Conservation (phyloP, 2,329 filamentous ascomycete genomes). For the Xylaria sp. region DNA sequence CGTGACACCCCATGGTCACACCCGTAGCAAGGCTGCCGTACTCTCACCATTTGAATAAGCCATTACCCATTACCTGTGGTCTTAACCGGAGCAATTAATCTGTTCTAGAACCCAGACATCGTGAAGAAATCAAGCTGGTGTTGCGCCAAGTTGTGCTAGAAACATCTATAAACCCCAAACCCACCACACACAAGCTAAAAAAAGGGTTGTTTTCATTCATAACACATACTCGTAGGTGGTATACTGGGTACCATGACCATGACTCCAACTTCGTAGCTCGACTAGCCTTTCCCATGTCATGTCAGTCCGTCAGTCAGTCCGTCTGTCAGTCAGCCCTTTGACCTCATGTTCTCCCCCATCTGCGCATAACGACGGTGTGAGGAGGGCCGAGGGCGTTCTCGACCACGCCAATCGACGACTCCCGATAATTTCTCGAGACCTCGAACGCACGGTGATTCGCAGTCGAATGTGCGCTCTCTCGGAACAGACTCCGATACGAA, state of each 20-base stretch:
- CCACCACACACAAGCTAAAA: background rate
- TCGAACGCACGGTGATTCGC: conserved; percentile 26
- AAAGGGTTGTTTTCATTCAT: background rate
- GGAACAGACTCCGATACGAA: conserved; percentile 28
- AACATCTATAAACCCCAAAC: background rate
- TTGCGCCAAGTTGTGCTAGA: conserved; percentile 5
- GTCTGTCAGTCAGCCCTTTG: conserved; percentile 23
- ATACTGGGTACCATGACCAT: no score
- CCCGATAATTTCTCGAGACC: conserved; percentile 11
- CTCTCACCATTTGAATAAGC: conserved; percentile 11
- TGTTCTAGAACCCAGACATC: conserved; percentile 23
- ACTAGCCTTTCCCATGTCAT: conserved; percentile 13
- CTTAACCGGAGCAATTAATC: conserved; percentile 1
- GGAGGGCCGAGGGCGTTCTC: conserved; percentile 9
- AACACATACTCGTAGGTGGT: no score
- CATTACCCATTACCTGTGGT: background rate
- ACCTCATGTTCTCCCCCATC: conserved; percentile 20
- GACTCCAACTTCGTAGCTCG: conserved; percentile 14
- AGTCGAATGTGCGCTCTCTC: background rate
- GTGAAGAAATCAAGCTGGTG: conserved; percentile 12
- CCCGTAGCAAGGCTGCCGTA: conserved; percentile 21
- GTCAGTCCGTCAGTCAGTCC: no score
- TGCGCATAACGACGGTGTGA: conserved; percentile 16
- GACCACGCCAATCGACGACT: conserved; percentile 23
- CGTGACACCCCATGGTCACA: conserved; percentile 23